phyloP scores from a whole-genome alignment of 2,329 filamentous ascomycete species.

The Trichoderma breve region DNA sequence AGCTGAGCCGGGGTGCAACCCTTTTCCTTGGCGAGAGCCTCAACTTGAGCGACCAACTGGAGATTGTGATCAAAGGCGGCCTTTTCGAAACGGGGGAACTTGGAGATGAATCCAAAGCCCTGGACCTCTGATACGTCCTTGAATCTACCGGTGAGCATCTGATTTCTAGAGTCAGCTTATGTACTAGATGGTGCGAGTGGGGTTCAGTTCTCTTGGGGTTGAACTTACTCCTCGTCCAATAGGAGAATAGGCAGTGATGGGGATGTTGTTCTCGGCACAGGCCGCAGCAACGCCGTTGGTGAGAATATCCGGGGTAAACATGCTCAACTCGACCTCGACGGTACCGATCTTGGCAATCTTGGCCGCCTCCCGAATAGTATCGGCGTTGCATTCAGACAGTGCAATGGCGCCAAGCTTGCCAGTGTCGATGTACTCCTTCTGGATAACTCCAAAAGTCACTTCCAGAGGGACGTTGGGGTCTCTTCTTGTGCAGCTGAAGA shows the following conservation, averaged over 20 bases:
- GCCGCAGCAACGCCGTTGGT: slow-evolving; percentile 52
- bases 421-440: slow-evolving; percentile 49
- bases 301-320: slow-evolving; percentile 49
- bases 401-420: slow-evolving; percentile 52
- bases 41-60: slow-evolving; percentile 56
- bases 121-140: slow-evolving; percentile 28
- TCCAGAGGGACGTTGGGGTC: slow-evolving; percentile 50
- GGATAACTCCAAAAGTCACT: slow-evolving; percentile 42
- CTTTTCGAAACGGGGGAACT: slow-evolving; percentile 59
- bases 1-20: slow-evolving; percentile 62
- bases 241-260: slow-evolving; percentile 63
- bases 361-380: slow-evolving; percentile 49
- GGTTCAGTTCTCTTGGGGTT: slow-evolving; percentile 6
- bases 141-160: slow-evolving; percentile 34
- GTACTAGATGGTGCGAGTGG: background rate
- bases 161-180: slow-evolving; percentile 7
- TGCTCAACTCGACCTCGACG: slow-evolving; percentile 55
- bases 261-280: slow-evolving; percentile 63
- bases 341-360: slow-evolving; percentile 44
- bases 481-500: slow-evolving; percentile 58
- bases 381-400: slow-evolving; percentile 51
- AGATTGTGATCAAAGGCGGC: slow-evolving; percentile 65
- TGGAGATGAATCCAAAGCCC: slow-evolving; percentile 24
- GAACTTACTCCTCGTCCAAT: slow-evolving; percentile 31
- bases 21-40: slow-evolving; percentile 59